Conservation (phyloP, 768 basidiomycete genomes). For the Peribolospora kevripleyi region DNA sequence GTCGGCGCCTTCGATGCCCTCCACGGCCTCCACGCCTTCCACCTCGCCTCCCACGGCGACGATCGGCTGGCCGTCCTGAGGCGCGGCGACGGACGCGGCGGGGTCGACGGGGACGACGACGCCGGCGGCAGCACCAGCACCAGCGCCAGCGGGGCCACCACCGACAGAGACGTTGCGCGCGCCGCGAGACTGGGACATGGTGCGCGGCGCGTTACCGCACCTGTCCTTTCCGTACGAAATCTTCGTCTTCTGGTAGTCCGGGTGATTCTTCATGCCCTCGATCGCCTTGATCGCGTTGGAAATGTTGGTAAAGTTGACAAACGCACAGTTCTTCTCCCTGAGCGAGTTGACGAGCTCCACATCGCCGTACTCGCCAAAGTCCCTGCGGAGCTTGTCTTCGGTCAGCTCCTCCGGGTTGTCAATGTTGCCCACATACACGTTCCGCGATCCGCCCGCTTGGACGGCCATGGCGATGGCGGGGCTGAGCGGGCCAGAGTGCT, state of each 20-base stretch:
- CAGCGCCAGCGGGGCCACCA: too few relatives aligned
- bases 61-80: too few relatives aligned
- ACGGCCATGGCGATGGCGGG: constrained; percentile 68
- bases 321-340: constrained; percentile 58
- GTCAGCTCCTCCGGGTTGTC: constrained; percentile 83
- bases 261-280: constrained; percentile 71
- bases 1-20: too few relatives aligned
- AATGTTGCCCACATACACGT: constrained; percentile 86
- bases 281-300: constrained; percentile 96
- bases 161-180: too few relatives aligned
- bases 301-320: constrained; percentile 86
- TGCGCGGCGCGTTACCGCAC: constrained; percentile 70
- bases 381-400: constrained; percentile 68
- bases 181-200: background rate
- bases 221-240: constrained; percentile 90
- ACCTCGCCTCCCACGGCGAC: too few relatives aligned
- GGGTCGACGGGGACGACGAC: too few relatives aligned
- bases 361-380: constrained; percentile 89
- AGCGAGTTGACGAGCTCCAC: constrained; percentile 40
- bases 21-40: too few relatives aligned
- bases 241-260: constrained; percentile 67
- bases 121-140: too few relatives aligned
- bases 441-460: constrained; percentile 76
- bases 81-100: too few relatives aligned
- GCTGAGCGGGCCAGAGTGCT: constrained; percentile 67